Evolutionary conservation across 768 basidiomycete species (phyloP).

Genomic region (Lactifluus volemus): DNA sequence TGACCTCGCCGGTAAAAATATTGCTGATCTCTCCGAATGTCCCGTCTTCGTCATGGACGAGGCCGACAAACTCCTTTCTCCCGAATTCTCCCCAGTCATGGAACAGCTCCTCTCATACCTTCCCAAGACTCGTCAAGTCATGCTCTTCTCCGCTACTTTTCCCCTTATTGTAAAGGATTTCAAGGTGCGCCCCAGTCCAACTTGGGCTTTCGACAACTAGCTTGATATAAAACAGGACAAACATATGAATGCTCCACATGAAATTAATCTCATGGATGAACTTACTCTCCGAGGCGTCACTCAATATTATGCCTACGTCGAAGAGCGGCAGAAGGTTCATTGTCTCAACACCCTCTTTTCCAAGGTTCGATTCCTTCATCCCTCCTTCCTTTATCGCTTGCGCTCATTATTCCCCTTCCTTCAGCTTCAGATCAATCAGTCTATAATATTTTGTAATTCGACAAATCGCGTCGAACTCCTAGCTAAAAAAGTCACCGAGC

Average conservation of each 20-base stretch:
- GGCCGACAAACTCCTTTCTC: constrained; percentile 94
- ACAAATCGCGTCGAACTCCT: constrained; percentile 99
- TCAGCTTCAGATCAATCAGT: constrained; percentile 99
- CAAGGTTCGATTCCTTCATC: constrained; percentile 47
- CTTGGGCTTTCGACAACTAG: constrained; percentile 3
- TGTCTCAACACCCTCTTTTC: constrained; percentile 99
- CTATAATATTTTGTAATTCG: constrained; percentile 99
- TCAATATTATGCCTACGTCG: constrained; percentile 99
- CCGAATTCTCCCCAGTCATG: constrained; percentile 98
- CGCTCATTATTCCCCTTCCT: constrained; percentile 8
- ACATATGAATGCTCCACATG: constrained; percentile 92
- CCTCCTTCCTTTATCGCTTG: not conserved
- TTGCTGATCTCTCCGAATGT: constrained; percentile 92
- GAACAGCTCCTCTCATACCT: constrained; percentile 87
- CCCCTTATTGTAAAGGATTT: constrained; percentile 99
- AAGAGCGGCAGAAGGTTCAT: constrained; percentile 99
- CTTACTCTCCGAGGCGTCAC: constrained; percentile 97
- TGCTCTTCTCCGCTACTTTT: constrained; percentile 99
- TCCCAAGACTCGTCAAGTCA: constrained; percentile 84
- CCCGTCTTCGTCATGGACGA: constrained; percentile 99
- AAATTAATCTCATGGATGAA: constrained; percentile 99
- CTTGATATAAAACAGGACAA: constrained; percentile 54
- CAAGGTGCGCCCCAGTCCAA: constrained; percentile 49
- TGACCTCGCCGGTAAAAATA: constrained; percentile 85
- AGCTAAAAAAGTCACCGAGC: constrained; percentile 98